phyloP scores from a whole-genome alignment of 306 rosid genomes.

The Pyrus communis region DNA sequence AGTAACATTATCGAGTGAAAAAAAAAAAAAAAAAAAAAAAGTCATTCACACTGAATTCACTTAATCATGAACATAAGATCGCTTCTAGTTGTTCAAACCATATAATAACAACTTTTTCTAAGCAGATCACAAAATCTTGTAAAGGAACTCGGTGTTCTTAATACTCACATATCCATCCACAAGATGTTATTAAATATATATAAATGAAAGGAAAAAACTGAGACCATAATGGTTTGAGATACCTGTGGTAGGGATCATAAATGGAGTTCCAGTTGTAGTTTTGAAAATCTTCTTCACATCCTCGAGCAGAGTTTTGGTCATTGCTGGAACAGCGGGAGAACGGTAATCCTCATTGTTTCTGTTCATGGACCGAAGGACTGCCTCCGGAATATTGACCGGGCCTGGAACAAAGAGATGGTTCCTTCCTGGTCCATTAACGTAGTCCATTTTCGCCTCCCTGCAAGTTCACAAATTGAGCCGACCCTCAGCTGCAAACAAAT shows the following conservation, averaged over 20 bases:
- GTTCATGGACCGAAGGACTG: slow-evolving; percentile 83
- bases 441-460: slow-evolving; percentile 60
- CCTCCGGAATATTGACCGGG: slow-evolving; percentile 96
- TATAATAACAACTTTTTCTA: not conserved
- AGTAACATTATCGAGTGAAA: not conserved
- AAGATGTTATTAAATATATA: not conserved
- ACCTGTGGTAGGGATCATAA: slow-evolving; percentile 97
- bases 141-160: not conserved
- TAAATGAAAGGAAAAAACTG: not conserved
- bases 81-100: slow-evolving; percentile 1
- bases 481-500: slow-evolving; percentile 22
- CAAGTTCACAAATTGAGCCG: slow-evolving; percentile 20
- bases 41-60: not conserved
- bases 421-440: slow-evolving; percentile 79
- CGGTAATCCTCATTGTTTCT: slow-evolving; percentile 97
- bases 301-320: slow-evolving; percentile 76
- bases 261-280: slow-evolving; percentile 84
- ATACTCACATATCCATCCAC: not conserved
- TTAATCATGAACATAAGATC: not conserved
- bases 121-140: not conserved
- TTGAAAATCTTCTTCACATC: slow-evolving; percentile 94
- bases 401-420: slow-evolving; percentile 99
- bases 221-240: not conserved
- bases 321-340: slow-evolving; percentile 90
- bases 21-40: not conserved